These are phyloP conservation scores for Crithidia sp. DNA, from an alignment of 208 protist genomes.

Conservation along the genomic window DNA sequence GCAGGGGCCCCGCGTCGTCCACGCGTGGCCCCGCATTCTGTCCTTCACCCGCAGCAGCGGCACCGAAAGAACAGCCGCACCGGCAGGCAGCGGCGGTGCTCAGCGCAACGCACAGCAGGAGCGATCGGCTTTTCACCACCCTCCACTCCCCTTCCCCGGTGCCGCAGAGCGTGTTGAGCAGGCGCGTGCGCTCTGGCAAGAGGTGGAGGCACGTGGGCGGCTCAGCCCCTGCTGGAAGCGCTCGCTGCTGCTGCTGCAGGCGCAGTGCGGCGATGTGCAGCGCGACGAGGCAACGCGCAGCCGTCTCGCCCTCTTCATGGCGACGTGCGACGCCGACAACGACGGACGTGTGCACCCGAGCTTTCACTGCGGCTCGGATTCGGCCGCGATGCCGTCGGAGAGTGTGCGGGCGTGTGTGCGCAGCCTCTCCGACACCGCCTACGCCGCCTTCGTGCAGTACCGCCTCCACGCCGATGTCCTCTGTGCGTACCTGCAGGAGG, in stretches of 20 bases:
- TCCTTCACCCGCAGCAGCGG: neutral
- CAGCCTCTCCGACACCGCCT: slow-evolving; percentile 60
- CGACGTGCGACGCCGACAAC: slow-evolving; percentile 70
- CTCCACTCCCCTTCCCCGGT: slow-evolving; percentile 5
- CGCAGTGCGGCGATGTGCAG: slow-evolving; percentile 50
- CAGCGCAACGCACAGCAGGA: neutral
- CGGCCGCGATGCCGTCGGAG: slow-evolving; percentile 9
- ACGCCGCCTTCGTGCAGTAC: slow-evolving; percentile 86
- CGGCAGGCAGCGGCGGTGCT: neutral
- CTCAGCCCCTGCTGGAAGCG: slow-evolving; percentile 77
- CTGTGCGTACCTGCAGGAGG: slow-evolving; percentile 84
- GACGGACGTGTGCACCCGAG: slow-evolving; percentile 54
- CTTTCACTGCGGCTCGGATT: slow-evolving; percentile 34
- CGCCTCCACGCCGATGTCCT: slow-evolving; percentile 83
- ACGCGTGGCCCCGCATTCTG: slow-evolving; percentile 25
- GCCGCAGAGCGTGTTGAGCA: slow-evolving; percentile 14
- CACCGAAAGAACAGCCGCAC: neutral
- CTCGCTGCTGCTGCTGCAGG: slow-evolving; percentile 50
- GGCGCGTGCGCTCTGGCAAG: slow-evolving; percentile 45
- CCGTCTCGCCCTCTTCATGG: slow-evolving; percentile 76
- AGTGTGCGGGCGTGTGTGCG: slow-evolving; percentile 50
- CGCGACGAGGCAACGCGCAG: slow-evolving; percentile 62
- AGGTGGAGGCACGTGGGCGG: slow-evolving; percentile 55
- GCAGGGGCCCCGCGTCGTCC: neutral
- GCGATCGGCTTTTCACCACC: neutral